Conservation (phyloP, 768 basidiomycete genomes). For the Pleurotus tuber-regium region DNA sequence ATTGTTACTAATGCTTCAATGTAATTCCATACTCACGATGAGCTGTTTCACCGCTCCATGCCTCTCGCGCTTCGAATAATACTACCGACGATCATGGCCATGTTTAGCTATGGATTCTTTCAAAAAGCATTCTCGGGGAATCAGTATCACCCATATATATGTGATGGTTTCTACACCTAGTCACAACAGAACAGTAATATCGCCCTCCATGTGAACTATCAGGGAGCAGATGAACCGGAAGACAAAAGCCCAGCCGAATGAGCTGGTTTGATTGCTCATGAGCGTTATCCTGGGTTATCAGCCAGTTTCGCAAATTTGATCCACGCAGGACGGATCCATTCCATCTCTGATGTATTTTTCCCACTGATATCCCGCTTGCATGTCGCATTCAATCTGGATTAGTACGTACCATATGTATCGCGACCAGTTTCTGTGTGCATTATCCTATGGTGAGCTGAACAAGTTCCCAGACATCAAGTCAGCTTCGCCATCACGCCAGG, state of each 20-base stretch:
- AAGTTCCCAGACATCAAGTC: constrained; percentile 6
- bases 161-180: constrained; percentile 6
- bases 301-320: not conserved
- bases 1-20: no score
- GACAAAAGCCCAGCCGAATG: not conserved
- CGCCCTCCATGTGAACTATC: not conserved
- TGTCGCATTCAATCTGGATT: not conserved
- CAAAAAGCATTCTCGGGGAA: constrained; percentile 2
- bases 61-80: no score
- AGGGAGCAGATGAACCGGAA: not conserved
- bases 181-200: not conserved
- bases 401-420: constrained; percentile 4
- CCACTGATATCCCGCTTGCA: not conserved
- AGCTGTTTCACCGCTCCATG: no score
- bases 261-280: not conserved
- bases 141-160: constrained; percentile 6
- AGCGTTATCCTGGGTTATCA: no score
- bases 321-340: constrained; percentile 8
- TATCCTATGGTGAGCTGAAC: not conserved
- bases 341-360: not conserved
- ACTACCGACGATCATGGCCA: constrained; percentile 7
- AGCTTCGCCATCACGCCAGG: constrained; percentile 8
- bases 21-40: no score
- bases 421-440: not conserved
- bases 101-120: not conserved